A percentile compares a stretch with the other conserved stretches of the same genome.
phyloP scores from a whole-genome alignment of 257 asterid species.

The Sherardia arvensis region DNA sequence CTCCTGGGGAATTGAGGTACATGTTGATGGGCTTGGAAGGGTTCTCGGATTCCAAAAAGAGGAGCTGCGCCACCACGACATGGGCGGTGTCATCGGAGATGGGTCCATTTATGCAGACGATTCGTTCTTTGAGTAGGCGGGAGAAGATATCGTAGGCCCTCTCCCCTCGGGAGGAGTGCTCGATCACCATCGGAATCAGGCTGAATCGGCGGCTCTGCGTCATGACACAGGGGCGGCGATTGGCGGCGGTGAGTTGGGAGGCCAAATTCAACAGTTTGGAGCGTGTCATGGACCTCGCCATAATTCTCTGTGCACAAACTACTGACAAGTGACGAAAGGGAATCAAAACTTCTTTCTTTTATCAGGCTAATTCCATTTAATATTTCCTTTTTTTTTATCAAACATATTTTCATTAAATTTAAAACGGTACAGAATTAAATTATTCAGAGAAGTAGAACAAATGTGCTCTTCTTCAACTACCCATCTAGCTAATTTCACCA shows the following conservation, averaged over 20 bases:
- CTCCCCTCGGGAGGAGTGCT: conserved; percentile 87
- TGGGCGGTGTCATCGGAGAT: conserved; percentile 82
- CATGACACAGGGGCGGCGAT: conserved; percentile 12
- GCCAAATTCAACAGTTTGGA: conserved; percentile 20
- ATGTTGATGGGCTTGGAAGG: conserved; percentile 84
- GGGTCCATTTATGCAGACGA: conserved; percentile 83
- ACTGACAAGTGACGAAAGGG: background rate
- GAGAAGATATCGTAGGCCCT: conserved; percentile 93
- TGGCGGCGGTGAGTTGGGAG: conserved; percentile 6
- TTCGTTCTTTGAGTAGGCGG: conserved; percentile 77
- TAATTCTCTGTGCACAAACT: conserved; percentile 1
- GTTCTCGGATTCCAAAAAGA: conserved; percentile 85
- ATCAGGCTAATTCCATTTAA: too few relatives aligned
- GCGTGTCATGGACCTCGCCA: conserved; percentile 29
- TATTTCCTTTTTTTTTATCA: too few relatives aligned
- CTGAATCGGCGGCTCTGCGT: conserved; percentile 34
- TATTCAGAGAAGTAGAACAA: too few relatives aligned
- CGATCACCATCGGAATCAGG: conserved; percentile 83
- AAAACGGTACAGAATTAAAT: too few relatives aligned
- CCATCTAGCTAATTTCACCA: too few relatives aligned
- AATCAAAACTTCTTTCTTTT: too few relatives aligned
- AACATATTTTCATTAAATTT: too few relatives aligned
- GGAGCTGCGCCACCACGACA: conserved; percentile 89
- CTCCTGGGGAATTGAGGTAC: conserved; percentile 95
- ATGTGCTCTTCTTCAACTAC: too few relatives aligned